Conservation (phyloP, 1,284 basidiomycete genomes). For the Papiliotrema laurentii region DNA sequence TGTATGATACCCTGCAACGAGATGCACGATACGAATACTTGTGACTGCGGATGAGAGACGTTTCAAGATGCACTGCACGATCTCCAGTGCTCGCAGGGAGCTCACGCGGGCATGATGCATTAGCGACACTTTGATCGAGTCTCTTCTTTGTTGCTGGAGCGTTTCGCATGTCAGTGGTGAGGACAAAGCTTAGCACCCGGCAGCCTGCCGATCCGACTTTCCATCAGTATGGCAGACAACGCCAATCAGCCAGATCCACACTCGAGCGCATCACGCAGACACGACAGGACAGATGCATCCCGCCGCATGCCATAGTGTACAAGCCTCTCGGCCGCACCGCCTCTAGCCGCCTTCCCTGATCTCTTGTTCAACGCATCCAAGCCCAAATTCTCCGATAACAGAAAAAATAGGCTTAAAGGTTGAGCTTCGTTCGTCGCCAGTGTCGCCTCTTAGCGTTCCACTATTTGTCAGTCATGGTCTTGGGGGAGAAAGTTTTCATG, state of each 20-base stretch:
- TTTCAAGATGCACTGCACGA: too few species aligned
- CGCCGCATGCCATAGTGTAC: slow-evolving; percentile 1
- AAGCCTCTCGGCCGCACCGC: slow-evolving; percentile 3
- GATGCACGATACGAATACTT: background rate
- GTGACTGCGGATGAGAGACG: background rate
- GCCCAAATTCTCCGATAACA: background rate
- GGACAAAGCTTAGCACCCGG: too few species aligned
- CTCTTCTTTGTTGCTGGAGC: too few species aligned
- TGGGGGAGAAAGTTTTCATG: too few species aligned
- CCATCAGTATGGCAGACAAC: background rate
- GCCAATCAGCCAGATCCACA: too few species aligned
- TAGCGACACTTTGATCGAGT: too few species aligned
- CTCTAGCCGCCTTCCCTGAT: background rate
- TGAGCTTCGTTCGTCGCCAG: slow-evolving; percentile 92
- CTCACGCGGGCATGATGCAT: too few species aligned
- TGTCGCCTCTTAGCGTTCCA: slow-evolving; percentile 93
- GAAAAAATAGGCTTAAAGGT: slow-evolving; percentile 59
- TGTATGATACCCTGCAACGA: background rate
- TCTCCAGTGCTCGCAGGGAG: background rate
- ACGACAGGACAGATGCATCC: slow-evolving; percentile 3
- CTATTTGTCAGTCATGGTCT: slow-evolving; percentile 49
- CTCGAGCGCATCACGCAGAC: too few species aligned
- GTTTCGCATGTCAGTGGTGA: too few species aligned
- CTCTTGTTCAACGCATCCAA: background rate
- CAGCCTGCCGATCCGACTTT: background rate